Base-by-base conservation (phyloP, 306 rosid species). In the Prosopis cineraria region DNA sequence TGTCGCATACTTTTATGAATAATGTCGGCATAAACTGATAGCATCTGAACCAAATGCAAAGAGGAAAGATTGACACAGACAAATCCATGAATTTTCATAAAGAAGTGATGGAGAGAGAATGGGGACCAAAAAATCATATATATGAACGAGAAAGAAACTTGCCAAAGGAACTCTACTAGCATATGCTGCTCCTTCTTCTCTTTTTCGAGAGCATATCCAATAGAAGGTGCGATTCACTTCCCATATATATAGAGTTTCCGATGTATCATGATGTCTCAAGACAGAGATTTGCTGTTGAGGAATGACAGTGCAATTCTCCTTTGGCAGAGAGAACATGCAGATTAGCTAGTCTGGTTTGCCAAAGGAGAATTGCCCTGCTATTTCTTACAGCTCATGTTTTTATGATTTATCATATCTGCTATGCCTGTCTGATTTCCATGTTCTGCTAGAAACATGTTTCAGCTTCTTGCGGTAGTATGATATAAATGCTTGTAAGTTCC, bases 351-450 rank as follows among this genome's bases (percentile, higher is more conserved):
- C 82, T 36, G 52, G 52, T 86, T 81, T 56, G 91, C 89, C 93
- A 87, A 89, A 85, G 96, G 91, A 89, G 91, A 89, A 81, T 84
- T 85, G 96, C 84, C 89, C 90, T 84, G 88, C 86, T 75, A 90
- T 86, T 87, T 73, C 60, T 68, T 43, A 55, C 79, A 80, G 84
- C 48, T 67, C 74, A 48, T 12, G 0, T 22, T 75, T n/a, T n/a
- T n/a, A n/a, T 11, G 40, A 59, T 47, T 17, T 69, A 44, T 24
- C 33, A 43, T 55, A 67, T 10, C 8, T n/a, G 12, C 5, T 6
- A 45, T 79, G 11, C 24, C 48, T 31, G 34, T 24, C 34, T 56
- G 33, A 14, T 22, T 59, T 33, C 40, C 77, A 44, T 17, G 64
- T 79, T 72, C 68, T 79, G 10, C 74, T 0, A 22, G 10, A 37